Conservation (phyloP, 306 rosid genomes). For the Cajanus cajan region DNA sequence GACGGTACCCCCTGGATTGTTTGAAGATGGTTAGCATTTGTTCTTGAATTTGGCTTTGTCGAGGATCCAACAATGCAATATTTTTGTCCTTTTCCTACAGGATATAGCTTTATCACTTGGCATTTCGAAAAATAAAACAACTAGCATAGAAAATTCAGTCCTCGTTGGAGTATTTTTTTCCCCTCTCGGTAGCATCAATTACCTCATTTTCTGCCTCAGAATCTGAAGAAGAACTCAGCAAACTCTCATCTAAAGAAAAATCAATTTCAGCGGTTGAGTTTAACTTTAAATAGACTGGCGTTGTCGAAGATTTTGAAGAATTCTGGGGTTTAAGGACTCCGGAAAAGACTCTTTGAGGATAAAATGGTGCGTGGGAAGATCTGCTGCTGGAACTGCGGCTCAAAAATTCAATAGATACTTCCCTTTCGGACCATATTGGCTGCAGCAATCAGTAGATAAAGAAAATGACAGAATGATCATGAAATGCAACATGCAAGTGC, state of each 20-base stretch:
- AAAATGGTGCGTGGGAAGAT: slow-evolving; percentile 32
- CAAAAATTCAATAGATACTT: slow-evolving; percentile 45
- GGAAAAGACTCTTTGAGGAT: slow-evolving; percentile 62
- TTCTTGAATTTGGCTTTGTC: slow-evolving; percentile 41
- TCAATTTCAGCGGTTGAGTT: slow-evolving; percentile 43
- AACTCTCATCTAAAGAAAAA: slow-evolving; percentile 42
- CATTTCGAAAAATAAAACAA: slow-evolving; percentile 31
- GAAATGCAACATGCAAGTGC: background rate
- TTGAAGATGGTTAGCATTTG: slow-evolving; percentile 45
- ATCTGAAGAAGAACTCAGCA: slow-evolving; percentile 48
- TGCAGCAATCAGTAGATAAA: slow-evolving; percentile 35
- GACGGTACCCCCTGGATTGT: slow-evolving; percentile 54
- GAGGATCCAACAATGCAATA: slow-evolving; percentile 48
- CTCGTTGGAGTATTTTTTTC: background rate
- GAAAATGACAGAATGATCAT: background rate
- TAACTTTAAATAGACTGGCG: slow-evolving; percentile 39
- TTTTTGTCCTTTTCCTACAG: slow-evolving; percentile 58
- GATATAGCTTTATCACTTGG: slow-evolving; percentile 34
- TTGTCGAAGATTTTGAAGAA: slow-evolving; percentile 36
- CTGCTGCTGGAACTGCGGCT: slow-evolving; percentile 38
- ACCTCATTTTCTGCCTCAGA: slow-evolving; percentile 72
- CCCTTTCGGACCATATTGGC: slow-evolving; percentile 92
- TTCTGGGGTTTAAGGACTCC: slow-evolving; percentile 35
- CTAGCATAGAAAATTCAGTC: slow-evolving; percentile 51
- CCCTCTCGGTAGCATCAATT: slow-evolving; percentile 47